Conservation (phyloP, 2,329 filamentous ascomycete genomes). For the Aspergillus flavus region DNA sequence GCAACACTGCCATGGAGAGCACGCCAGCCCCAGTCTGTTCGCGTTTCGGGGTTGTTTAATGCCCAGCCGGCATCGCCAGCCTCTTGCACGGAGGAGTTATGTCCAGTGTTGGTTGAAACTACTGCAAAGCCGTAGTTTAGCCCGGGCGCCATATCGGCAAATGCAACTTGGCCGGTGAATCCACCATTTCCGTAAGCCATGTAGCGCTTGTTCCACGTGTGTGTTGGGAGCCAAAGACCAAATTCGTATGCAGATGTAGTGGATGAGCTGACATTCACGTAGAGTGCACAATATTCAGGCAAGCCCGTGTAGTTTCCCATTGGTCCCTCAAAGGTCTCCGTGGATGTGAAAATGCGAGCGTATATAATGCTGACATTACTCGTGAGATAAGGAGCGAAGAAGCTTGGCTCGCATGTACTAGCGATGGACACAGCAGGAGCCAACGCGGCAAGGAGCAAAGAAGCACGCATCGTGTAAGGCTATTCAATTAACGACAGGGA, state of each 20-base stretch:
- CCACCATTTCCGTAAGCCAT: background rate
- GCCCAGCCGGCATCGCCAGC: conserved; percentile 25
- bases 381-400: background rate
- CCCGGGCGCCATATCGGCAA: background rate
- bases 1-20: conserved; percentile 54
- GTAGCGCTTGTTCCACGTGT: background rate
- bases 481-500: too few species aligned
- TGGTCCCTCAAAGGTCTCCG: background rate
- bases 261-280: background rate
- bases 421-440: background rate
- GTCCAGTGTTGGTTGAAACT: conserved; percentile 51
- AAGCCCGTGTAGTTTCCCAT: background rate
- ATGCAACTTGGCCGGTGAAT: background rate
- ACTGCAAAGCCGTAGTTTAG: conserved; percentile 40
- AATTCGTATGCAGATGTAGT: background rate
- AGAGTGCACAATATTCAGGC: background rate
- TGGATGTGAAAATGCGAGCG: background rate
- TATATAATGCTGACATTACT: background rate
- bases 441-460: background rate
- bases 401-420: background rate
- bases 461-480: background rate
- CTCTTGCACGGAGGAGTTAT: conserved; percentile 37
- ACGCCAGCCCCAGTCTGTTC: conserved; percentile 44
- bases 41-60: conserved; percentile 32
- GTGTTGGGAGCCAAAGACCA: background rate